phyloP scores from a whole-genome alignment of 768 basidiomycete species.

The Hygrophorus russula region DNA sequence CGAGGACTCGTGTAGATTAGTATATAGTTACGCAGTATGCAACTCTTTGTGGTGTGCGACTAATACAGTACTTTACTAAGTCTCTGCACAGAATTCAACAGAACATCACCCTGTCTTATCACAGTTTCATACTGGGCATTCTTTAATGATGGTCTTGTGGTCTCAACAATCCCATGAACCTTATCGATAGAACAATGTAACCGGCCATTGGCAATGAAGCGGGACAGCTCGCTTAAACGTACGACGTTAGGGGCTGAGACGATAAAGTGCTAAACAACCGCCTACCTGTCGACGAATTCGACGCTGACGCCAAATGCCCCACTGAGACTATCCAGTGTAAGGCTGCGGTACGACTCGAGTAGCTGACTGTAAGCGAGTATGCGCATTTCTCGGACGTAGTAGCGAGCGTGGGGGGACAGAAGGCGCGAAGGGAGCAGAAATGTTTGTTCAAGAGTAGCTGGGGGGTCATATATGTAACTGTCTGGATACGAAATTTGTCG shows the following conservation, averaged over 20 bases:
- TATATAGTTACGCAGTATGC: too few relatives aligned
- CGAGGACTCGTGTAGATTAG: too few relatives aligned
- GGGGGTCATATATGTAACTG: background rate
- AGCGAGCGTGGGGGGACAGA: constrained; percentile 77
- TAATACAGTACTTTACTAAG: constrained; percentile 80
- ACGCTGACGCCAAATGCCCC: constrained; percentile 83
- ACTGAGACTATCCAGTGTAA: constrained; percentile 81
- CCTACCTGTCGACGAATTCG: constrained; percentile 78
- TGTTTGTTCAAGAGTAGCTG: constrained; percentile 82
- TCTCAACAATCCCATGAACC: constrained; percentile 90
- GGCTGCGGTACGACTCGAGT: constrained; percentile 80
- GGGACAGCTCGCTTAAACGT: constrained; percentile 64
- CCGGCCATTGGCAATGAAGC: constrained; percentile 82
- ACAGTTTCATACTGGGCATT: constrained; percentile 87
- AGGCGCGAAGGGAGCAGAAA: constrained; percentile 82
- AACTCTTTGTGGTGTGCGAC: constrained; percentile 1
- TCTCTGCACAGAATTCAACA: constrained; percentile 80
- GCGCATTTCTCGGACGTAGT: constrained; percentile 92
- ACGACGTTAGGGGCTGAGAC: too few relatives aligned
- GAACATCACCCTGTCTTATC: constrained; percentile 84
- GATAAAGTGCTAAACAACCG: too few relatives aligned
- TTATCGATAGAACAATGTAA: constrained; percentile 88
- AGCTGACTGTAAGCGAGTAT: constrained; percentile 88
- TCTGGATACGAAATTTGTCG: constrained; percentile 1
- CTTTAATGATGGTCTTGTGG: constrained; percentile 59